Base-by-base conservation (phyloP, 805 yeast genomes). In the Cyberlindnera maclurae region DNA sequence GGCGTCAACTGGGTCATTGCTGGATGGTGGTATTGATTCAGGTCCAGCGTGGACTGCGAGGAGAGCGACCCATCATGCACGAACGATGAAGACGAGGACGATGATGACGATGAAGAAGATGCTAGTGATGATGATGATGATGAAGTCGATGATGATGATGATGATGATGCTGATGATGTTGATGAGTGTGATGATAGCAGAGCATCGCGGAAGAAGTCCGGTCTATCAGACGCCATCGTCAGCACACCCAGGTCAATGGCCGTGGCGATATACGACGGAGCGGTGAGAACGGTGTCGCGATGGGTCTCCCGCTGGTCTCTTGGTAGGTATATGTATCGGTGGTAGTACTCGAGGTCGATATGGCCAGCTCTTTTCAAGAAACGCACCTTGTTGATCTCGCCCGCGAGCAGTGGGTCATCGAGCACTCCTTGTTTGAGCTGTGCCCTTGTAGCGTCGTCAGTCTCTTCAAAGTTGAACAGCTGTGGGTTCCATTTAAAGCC, bases 261-360 rank as follows among this genome's bases (percentile, higher is more conserved):
- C 12, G 46, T 51, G 13, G 47, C 54, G 12, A 53, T 53, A 38
- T 24, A 51, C 12, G 49, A 42, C 15, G 50, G 51, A 4, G 55
- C 37, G 22, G 41, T 44, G 3, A 49, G 12, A 5, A 53, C 45
- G 3, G 41, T 38, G 26, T 53, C 58, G 15, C 38, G 40, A 12
- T 35, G 34, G 1, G 36, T 20, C 4, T 46, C 48, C 4, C 36
- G 39, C 12, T 40, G 42, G 15, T 37, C 28, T 3, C 27, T 13
- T 11, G 44, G 33, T 27, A 34, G 35, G 27, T 49, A 40, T 16
- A 53, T 45, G 37, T 46, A 53, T 37, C 58, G 43, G 34, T 53
- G 58, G 39, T 35, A 53, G 33, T 50, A 53, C 31, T 53, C 58
- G 13, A 53, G 15, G 24, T 53, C 58, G 9, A 52, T 46, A 29